Percentiles rank a stretch among this genome's conserved stretches.
phyloP scores from a whole-genome alignment of 164 flowering plant genomes.

The Sedum album region DNA sequence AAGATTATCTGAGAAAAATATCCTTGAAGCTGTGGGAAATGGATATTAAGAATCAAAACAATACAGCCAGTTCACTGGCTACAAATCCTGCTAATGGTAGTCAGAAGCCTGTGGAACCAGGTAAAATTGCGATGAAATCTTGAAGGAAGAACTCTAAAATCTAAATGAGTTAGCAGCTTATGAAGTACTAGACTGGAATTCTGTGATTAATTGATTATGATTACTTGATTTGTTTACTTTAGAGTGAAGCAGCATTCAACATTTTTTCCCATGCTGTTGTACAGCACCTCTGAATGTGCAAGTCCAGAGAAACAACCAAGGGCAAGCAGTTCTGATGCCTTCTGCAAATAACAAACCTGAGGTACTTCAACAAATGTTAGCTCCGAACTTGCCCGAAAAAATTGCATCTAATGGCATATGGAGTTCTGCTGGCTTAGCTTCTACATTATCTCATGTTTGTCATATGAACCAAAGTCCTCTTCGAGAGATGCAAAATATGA shows the following conservation, averaged over 20 bases:
- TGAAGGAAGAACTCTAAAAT: too few relatives aligned
- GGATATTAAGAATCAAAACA: too few relatives aligned
- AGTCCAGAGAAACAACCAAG: conserved; percentile 52
- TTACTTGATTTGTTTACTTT: background rate
- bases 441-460: conserved; percentile 35
- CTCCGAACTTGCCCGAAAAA: conserved; percentile 44
- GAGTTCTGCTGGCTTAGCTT: conserved; percentile 38
- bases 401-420: conserved; percentile 41
- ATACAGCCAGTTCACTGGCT: too few relatives aligned
- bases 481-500: conserved; percentile 47
- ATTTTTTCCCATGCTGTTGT: conserved; percentile 1
- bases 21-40: too few relatives aligned
- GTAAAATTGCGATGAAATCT: too few relatives aligned
- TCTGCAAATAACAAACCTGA: conserved; percentile 53
- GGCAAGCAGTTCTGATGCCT: conserved; percentile 36
- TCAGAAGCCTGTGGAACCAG: too few relatives aligned
- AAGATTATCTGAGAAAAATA: too few relatives aligned
- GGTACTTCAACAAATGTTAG: conserved; percentile 39
- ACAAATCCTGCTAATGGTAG: too few relatives aligned
- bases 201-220: background rate
- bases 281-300: conserved; percentile 41
- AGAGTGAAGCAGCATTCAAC: background rate
- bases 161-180: too few relatives aligned
- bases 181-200: too few relatives aligned
- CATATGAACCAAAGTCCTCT: conserved; percentile 36